Percentiles rank a stretch among this genome's conserved stretches.
Evolutionary conservation across 1,139 yeast genomes (phyloP).

Genomic region (Candida sp.): DNA sequence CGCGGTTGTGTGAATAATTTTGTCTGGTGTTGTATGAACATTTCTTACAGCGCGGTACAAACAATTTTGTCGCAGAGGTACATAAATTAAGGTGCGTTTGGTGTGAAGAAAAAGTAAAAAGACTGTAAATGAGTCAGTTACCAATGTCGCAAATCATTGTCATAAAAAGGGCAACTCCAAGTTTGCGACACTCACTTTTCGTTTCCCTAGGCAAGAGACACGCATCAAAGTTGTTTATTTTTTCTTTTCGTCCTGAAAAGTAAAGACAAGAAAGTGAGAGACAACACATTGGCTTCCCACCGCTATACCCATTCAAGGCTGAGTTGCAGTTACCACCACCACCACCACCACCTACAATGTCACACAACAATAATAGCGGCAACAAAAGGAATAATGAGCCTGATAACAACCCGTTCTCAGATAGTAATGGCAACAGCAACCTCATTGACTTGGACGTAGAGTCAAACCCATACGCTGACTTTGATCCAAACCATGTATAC

Average conservation of each 20-base stretch:
- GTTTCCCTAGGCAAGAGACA: neutral
- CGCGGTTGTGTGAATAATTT: no score
- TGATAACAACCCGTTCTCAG: conserved; percentile 25
- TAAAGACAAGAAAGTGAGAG: neutral
- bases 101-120: no score
- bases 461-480: conserved; percentile 17
- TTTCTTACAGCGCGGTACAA: no score
- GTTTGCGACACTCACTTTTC: neutral
- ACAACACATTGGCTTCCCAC: neutral
- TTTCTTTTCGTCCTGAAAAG: neutral
- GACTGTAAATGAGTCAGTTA: conserved; percentile 1
- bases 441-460: conserved; percentile 37
- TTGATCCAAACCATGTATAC: conserved; percentile 14
- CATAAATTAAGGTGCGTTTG: no score
- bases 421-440: conserved; percentile 19
- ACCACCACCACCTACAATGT: neutral
- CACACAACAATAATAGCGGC: neutral
- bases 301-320: neutral
- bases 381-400: neutral
- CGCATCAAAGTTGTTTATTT: neutral
- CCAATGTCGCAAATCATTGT: neutral
- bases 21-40: no score
- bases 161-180: neutral
- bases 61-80: no score
- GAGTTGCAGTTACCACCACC: neutral